These are phyloP conservation scores for Batkoa obscura DNA, from an alignment of 371 early-diverging fungal genomes.

Conservation along the genomic window DNA sequence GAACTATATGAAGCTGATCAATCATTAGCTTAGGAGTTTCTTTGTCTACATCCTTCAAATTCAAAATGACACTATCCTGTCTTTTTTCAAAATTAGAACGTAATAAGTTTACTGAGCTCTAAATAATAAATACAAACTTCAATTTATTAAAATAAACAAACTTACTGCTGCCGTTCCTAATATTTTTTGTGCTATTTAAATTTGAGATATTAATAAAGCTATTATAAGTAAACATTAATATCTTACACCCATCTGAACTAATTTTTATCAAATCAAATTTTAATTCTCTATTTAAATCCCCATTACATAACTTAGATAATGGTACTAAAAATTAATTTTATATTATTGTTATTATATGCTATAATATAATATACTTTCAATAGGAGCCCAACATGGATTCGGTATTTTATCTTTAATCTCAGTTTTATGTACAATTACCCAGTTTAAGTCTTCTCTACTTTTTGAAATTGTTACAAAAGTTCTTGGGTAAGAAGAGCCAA, in stretches of 20 bases:
- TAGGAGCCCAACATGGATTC: not conserved
- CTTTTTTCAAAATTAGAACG: not conserved
- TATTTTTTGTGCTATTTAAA: conserved; percentile 13
- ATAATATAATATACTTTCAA: not conserved
- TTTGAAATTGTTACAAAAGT: not conserved
- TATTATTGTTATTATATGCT: not conserved
- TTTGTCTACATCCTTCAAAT: not conserved
- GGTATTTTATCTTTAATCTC: not conserved
- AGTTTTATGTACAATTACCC: not conserved
- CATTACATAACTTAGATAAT: not conserved
- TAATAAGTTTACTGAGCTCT: no score
- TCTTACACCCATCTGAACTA: no score
- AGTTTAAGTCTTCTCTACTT: not conserved
- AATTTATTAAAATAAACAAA: not conserved
- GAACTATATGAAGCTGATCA: not conserved
- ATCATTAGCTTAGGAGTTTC: not conserved
- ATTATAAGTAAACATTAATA: no score
- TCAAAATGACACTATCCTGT: not conserved
- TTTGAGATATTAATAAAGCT: not conserved
- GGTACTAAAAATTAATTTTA: not conserved
- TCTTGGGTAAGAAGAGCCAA: not conserved
- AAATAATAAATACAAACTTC: no score
- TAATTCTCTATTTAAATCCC: not conserved
- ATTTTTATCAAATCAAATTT: not conserved
- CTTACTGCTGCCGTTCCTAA: conserved; percentile 11